These are phyloP conservation scores for Geosmithia flava DNA, from an alignment of 2,329 filamentous ascomycete species.

Conservation along the genomic window DNA sequence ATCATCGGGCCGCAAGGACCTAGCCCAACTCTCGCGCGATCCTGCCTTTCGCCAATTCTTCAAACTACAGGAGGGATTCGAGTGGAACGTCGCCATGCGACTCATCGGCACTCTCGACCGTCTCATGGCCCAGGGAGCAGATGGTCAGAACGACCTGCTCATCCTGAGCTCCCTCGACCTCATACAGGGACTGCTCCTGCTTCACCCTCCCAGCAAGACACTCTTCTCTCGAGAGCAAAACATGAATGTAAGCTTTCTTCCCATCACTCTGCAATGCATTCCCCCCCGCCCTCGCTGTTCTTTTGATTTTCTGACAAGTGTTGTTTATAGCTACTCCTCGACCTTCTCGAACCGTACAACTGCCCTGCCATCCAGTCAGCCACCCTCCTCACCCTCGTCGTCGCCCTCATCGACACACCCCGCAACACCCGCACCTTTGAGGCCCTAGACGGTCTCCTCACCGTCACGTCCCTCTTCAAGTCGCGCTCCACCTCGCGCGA, in stretches of 20 bases:
- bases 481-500: constrained; percentile 72
- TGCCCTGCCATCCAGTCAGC: constrained; percentile 86
- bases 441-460: constrained; percentile 78
- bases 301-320: not conserved
- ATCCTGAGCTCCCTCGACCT: constrained; percentile 82
- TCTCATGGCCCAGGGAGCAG: constrained; percentile 68
- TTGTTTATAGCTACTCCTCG: constrained; percentile 58
- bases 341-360: constrained; percentile 86
- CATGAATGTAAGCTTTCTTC: constrained; percentile 61
- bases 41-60: constrained; percentile 93
- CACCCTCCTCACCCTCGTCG: constrained; percentile 81
- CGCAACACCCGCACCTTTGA: constrained; percentile 88
- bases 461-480: constrained; percentile 88
- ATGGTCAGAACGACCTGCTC: constrained; percentile 75
- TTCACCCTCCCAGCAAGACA: constrained; percentile 80
- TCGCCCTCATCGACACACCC: constrained; percentile 75
- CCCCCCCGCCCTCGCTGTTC: not conserved
- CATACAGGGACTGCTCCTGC: constrained; percentile 74
- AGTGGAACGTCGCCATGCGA: constrained; percentile 90
- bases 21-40: constrained; percentile 63
- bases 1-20: constrained; percentile 35
- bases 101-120: constrained; percentile 78
- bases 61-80: constrained; percentile 90
- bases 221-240: constrained; percentile 82
- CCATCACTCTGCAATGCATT: too few species aligned